Base-by-base conservation (phyloP, 306 rosid genomes). In the Lathyrus oleraceus region DNA sequence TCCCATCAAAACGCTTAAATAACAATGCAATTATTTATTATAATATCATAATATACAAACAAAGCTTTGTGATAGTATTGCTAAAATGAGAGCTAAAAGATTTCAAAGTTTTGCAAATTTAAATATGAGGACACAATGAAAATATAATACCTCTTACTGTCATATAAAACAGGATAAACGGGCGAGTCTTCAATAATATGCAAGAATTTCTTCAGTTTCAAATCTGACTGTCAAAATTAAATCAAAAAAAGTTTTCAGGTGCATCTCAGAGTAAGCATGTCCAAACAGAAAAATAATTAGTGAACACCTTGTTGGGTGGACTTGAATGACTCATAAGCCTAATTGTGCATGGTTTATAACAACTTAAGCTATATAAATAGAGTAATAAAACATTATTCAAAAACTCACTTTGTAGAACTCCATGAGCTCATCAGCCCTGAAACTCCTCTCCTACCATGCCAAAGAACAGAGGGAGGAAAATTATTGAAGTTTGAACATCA, bases 171-270 rank as follows among this genome's bases (percentile, higher is more conserved):
- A 21, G 98, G 98, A 72, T 59, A 94, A 76, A 88, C 95, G 14
- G 89, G 82, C 11, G 92, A 87, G 32, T 78, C 77, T 84, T 94
- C 96, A 64, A 90, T 91, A 81, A 94, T 94, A 83, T 91, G 96
- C 85, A 94, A 73, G 85, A 88, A 94, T 74, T 94, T 94, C 96
- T 88, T 94, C 85, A 94, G 83, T 71, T 94, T 94, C 87, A 88
- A 76, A 87, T 94, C 98, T 66, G 95, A 83, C 98, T 94, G 91
- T 58, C 64, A 81, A 78, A 78, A 44, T 83, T 51, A 73, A 59
- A 76, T 66, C 60, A 79, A 61, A 32, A 76, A 71, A 71, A 54
- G 8, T 23, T 47, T 63, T 74, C 52, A 70, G 57, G 11, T 23
- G 57, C 13, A 19, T 57, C 67, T 16, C 25, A 67, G 23, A 68